These are phyloP conservation scores for Choanephora cucurbitarum DNA, from an alignment of 371 early-diverging fungal genomes.

Conservation along the genomic window DNA sequence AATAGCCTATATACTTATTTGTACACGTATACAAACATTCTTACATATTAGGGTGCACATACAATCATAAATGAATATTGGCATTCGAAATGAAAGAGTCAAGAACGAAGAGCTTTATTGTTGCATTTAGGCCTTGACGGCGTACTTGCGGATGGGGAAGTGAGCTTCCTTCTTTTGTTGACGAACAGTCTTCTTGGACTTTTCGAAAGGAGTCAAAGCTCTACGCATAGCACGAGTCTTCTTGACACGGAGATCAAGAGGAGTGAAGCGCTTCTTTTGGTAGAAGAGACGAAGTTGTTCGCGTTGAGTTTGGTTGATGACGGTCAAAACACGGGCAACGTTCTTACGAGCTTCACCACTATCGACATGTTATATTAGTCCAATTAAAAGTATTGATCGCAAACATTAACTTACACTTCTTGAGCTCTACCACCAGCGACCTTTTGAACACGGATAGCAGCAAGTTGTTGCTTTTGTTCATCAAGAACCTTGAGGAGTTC, in stretches of 20 bases:
- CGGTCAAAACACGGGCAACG: constrained; percentile 93
- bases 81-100: background rate
- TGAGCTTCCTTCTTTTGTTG: constrained; percentile 82
- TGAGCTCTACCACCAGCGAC: constrained; percentile 79
- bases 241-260: constrained; percentile 94
- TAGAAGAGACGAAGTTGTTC: constrained; percentile 82
- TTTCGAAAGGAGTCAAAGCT: constrained; percentile 82
- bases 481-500: constrained; percentile 89
- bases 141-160: constrained; percentile 88
- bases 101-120: background rate
- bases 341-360: constrained; percentile 87
- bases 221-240: constrained; percentile 98
- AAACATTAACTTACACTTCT: constrained; percentile 70
- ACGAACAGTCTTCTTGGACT: constrained; percentile 70
- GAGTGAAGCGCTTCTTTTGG: constrained; percentile 89
- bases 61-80: background rate
- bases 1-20: too few relatives aligned
- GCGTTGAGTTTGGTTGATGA: constrained; percentile 90
- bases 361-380: background rate
- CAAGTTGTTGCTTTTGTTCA: constrained; percentile 91
- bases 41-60: too few relatives aligned
- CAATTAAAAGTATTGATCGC: too few relatives aligned
- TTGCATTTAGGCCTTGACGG: constrained; percentile 78
- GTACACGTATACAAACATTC: too few relatives aligned
- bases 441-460: constrained; percentile 91